Evolutionary conservation across 495 filamentous ascomycete genomes (phyloP).

Genomic region (Mycothermus thermophilus): DNA sequence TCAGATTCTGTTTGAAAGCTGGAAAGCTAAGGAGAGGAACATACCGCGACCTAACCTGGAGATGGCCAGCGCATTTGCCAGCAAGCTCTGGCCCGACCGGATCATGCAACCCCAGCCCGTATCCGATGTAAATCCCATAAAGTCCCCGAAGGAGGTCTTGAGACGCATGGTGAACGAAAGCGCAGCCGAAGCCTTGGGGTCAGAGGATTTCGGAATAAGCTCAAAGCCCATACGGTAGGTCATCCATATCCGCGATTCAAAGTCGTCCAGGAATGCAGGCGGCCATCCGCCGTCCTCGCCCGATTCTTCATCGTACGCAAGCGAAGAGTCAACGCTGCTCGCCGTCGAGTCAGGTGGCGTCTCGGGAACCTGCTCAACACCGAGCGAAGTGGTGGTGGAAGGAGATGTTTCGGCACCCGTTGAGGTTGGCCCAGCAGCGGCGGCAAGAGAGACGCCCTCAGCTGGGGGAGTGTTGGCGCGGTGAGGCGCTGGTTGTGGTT

Average conservation of each 20-base stretch:
- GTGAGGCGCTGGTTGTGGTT: conserved; percentile 8
- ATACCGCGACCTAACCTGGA: conserved; percentile 68
- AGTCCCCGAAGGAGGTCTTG: conserved; percentile 64
- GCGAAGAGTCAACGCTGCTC: conserved; percentile 36
- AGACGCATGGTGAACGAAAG: conserved; percentile 81
- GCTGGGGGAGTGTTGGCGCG: conserved; percentile 15
- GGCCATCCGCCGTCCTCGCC: conserved; percentile 62
- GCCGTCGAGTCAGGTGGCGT: conserved; percentile 34
- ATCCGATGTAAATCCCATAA: conserved; percentile 80
- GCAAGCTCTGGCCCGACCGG: conserved; percentile 79
- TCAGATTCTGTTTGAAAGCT: too few relatives aligned
- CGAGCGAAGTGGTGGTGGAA: background rate
- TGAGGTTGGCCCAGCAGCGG: background rate
- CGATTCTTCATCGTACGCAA: conserved; percentile 36
- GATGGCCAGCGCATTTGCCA: conserved; percentile 70
- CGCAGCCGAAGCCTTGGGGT: conserved; percentile 50
- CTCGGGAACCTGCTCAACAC: conserved; percentile 13
- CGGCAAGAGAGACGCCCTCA: conserved; percentile 2
- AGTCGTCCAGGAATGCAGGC: conserved; percentile 72
- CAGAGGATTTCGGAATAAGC: conserved; percentile 64
- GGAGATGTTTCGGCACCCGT: too few relatives aligned
- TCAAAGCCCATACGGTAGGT: conserved; percentile 87
- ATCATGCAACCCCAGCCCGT: conserved; percentile 99
- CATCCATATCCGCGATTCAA: conserved; percentile 90
- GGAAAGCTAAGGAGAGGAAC: too few relatives aligned